These are phyloP conservation scores for Canna indica DNA, from an alignment of 176 grass and related monocot genomes.

Conservation along the genomic window DNA sequence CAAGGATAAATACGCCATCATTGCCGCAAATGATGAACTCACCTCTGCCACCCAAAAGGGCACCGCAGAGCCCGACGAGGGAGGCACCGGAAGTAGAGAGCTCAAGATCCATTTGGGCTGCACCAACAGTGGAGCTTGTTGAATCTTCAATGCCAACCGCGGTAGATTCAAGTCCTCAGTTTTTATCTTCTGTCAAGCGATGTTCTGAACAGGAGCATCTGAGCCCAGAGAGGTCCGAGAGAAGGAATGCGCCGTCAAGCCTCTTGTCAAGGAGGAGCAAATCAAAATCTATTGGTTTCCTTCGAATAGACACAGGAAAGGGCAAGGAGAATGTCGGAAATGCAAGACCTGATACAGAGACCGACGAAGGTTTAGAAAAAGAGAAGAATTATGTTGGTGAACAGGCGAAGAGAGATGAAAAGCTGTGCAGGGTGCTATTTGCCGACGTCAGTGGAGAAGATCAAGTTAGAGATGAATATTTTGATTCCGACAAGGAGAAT, in stretches of 20 bases:
- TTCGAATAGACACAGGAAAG: slow-evolving; percentile 50
- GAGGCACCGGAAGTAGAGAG: slow-evolving; percentile 19
- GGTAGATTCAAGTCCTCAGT: background rate
- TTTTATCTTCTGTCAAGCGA: slow-evolving; percentile 8
- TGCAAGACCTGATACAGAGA: slow-evolving; percentile 22
- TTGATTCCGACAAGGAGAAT: slow-evolving; percentile 1
- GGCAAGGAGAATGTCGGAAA: slow-evolving; percentile 32
- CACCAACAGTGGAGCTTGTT: slow-evolving; percentile 30
- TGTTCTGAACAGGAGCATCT: slow-evolving; percentile 12
- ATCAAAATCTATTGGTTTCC: slow-evolving; percentile 61
- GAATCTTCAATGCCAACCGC: slow-evolving; percentile 24
- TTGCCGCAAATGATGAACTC: slow-evolving; percentile 24
- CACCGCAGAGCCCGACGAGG: slow-evolving; percentile 10
- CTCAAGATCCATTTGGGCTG: slow-evolving; percentile 3
- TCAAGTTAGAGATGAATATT: background rate
- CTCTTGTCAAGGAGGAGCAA: slow-evolving; percentile 45
- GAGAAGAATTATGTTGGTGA: slow-evolving; percentile 8
- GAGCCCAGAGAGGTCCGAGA: slow-evolving; percentile 13
- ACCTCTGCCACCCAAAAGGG: slow-evolving; percentile 26
- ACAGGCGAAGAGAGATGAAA: slow-evolving; percentile 18
- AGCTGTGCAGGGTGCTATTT: background rate
- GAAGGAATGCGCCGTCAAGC: slow-evolving; percentile 28
- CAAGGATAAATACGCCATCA: slow-evolving; percentile 1
- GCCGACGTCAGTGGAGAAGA: background rate
- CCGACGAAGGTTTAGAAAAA: background rate